These are phyloP conservation scores for Physocladia obscura DNA, from an alignment of 192 early-diverging fungal genomes.

Conservation along the genomic window DNA sequence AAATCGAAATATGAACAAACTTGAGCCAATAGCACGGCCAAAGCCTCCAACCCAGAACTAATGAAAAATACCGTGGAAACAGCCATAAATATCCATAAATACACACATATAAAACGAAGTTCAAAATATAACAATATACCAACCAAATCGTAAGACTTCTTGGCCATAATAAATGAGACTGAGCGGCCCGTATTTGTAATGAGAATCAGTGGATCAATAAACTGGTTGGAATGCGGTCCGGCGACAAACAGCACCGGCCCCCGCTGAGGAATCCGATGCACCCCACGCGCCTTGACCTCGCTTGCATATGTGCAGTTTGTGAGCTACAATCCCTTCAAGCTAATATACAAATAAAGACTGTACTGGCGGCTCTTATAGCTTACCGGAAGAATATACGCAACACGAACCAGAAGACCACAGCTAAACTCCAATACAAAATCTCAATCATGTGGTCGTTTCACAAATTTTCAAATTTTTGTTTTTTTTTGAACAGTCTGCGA, in stretches of 20 bases:
- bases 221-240: constrained; percentile 63
- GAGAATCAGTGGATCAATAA: constrained; percentile 91
- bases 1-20: constrained; percentile 59
- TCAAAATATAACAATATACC: neutral
- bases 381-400: neutral
- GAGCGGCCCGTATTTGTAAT: constrained; percentile 76
- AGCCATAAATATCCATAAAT: neutral
- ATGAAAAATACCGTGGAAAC: neutral
- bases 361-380: neutral
- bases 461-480: neutral
- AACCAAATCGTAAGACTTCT: constrained; percentile 25
- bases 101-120: neutral
- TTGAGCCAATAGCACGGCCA: constrained; percentile 73
- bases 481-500: neutral
- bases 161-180: constrained; percentile 61
- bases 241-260: constrained; percentile 95
- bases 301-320: constrained; percentile 31
- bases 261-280: constrained; percentile 48
- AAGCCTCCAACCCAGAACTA: constrained; percentile 76
- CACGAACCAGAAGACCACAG: neutral
- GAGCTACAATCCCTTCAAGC: neutral
- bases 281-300: constrained; percentile 66
- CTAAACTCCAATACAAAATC: neutral
- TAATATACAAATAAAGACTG: neutral
- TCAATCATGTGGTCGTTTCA: constrained; percentile 3